Percentiles rank a stretch among this genome's conserved stretches.
Evolutionary conservation across 2,329 filamentous ascomycete species (phyloP).

Genomic region (Botrytis tulipae): DNA sequence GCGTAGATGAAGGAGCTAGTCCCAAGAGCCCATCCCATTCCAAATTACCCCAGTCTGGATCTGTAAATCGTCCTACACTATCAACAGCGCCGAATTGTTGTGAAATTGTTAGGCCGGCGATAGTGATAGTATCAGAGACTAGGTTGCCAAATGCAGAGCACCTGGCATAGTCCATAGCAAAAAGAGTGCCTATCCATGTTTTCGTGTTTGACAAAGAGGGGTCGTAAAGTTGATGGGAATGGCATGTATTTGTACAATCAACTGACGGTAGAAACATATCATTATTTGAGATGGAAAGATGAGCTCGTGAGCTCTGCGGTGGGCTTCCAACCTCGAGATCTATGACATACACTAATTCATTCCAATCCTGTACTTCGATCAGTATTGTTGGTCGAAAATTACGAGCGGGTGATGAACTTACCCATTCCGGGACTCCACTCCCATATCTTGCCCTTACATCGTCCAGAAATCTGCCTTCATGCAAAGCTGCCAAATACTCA

Average conservation of each 20-base stretch:
- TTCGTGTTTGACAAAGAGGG: slow-evolving; percentile 1
- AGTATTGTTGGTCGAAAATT: neutral
- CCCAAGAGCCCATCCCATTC: slow-evolving; percentile 19
- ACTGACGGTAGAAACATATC: slow-evolving; percentile 16
- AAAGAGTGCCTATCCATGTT: neutral
- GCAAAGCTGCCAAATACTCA: neutral
- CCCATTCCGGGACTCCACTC: slow-evolving; percentile 4
- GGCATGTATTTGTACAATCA: slow-evolving; percentile 6
- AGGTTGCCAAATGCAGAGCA: slow-evolving; percentile 8
- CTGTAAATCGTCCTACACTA: neutral
- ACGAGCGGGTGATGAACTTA: neutral
- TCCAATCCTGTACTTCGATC: slow-evolving; percentile 18
- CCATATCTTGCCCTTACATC: slow-evolving; percentile 2
- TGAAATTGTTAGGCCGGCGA: slow-evolving; percentile 1
- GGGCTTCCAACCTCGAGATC: slow-evolving; percentile 22
- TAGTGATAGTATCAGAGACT: neutral
- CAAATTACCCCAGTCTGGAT: slow-evolving; percentile 15
- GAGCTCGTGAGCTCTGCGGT: slow-evolving; percentile 15
- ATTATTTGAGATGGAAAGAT: slow-evolving; percentile 15
- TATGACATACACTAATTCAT: slow-evolving; percentile 21
- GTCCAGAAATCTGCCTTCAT: neutral
- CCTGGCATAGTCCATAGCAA: slow-evolving; percentile 1
- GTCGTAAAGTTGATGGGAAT: slow-evolving; percentile 7
- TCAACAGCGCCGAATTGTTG: slow-evolving; percentile 10
- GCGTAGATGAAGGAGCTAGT: neutral